Evolutionary conservation across 805 yeast genomes (phyloP), one percentile per base, ranked within the genome.

Genomic region (Candida silvatica): DNA sequence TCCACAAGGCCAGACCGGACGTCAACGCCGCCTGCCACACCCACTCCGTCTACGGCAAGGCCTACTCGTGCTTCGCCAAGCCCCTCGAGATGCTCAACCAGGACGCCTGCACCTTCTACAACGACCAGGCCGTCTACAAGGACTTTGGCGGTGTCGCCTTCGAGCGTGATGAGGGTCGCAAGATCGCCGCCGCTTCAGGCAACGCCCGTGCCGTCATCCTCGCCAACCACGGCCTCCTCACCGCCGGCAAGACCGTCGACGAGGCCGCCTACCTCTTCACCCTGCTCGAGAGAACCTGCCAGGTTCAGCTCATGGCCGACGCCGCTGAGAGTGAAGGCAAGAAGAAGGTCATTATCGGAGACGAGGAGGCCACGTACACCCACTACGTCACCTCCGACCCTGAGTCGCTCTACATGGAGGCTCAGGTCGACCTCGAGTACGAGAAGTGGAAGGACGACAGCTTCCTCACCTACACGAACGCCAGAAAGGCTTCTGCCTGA

Each of bases 111-210:
- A 60, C 66, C 8, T 73, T 84, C 46, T 77, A 78, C 64, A 71
- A 77, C 24, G 60, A 62, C 32, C 92, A 81, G 42, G 56, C 77
- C 1, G 87, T 83, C 3, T 80, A 80, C 56, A 39, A 49, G 15
- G 71, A 74, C 50, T 82, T 81, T 54, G 92, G 92, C 20, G 94
- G 94, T 27, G 83, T 83, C 37, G 94, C 86, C 0, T 46, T 80
- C 19, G 82, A 77, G 45, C 63, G 58, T 17, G 72, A 67, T 34
- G 88, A 80, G 52, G 87, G 87, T 20, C 48, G 54, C 30, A 67
- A 65, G 30, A 67, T 80, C 37, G 86, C 87, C 5, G 54, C 58
- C 22, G 77, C 83, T 1, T 55, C 77, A 20, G 85, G 84, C 6
- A 74, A 72, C 26, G 69, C 70, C 43, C 74, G 68, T 15, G 66